phyloP scores from a whole-genome alignment of 331 rosid genomes.

The Quercus tomentella region DNA sequence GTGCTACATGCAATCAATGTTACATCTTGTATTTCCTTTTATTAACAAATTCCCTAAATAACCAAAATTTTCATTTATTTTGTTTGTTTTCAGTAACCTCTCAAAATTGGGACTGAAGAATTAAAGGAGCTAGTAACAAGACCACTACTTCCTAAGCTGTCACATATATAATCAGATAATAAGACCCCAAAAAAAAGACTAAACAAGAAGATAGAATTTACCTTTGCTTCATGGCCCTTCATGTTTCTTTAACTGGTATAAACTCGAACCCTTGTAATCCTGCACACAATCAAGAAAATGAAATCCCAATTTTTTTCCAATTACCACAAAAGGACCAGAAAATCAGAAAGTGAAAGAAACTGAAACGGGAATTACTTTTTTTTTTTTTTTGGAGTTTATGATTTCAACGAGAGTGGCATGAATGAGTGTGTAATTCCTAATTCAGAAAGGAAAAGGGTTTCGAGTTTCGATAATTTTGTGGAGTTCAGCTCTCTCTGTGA shows the following conservation, averaged over 20 bases:
- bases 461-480: neutral
- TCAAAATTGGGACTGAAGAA: neutral
- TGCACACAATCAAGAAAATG: neutral
- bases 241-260: constrained; percentile 9
- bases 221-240: constrained; percentile 38
- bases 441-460: neutral
- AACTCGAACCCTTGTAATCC: neutral
- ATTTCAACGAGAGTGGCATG: neutral
- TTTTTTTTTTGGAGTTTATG: neutral
- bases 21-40: too few relatives aligned
- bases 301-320: neutral
- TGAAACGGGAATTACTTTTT: neutral
- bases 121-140: neutral
- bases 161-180: neutral
- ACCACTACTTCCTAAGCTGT: neutral
- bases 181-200: too few relatives aligned
- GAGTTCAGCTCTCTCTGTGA: neutral
- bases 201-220: neutral
- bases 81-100: neutral
- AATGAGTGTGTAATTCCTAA: neutral
- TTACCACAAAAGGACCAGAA: neutral
- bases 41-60: neutral
- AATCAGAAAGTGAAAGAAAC: too few relatives aligned
- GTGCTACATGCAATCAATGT: too few relatives aligned
- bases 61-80: neutral